Base-by-base conservation (phyloP, 169 alveolate species). In the Cryptosporidium baileyi region DNA sequence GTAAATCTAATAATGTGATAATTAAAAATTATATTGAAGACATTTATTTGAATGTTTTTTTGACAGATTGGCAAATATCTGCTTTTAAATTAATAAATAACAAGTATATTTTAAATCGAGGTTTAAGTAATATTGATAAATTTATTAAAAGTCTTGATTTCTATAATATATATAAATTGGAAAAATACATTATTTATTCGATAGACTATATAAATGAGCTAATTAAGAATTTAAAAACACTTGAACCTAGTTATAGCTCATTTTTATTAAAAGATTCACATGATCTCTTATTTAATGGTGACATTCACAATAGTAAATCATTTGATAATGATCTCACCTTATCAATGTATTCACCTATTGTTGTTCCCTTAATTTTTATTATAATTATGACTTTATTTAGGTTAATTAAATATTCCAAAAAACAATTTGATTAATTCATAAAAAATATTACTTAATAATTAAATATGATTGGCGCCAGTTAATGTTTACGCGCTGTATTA, bases 1-100 rank as follows among this genome's bases (percentile, higher is more conserved):
- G 30, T 2, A 45, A 22, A 15, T 60, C 47, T 7, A 28, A 65
- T 17, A 65, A 65, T 15, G 40, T 45, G 4, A 51, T 11, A 0
- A 32, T 65, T 7, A 49, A 65, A 45, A 65, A 13, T 24, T 47
- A 45, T 13, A 65, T 65, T 47, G 32, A 30, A 17, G 13, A 24
- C 24, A 44, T 30, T 45, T 45, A 49, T 24, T 44, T n/a, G 28
- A 30, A n/a, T 4, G 3, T 32, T 19, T 24, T 65, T 11, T 40
- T 65, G 0, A 19, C 63, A 22, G 81, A 65, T 2, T 65, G 81
- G 81, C 81, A 65, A 32, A 30, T 65, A 1, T 65, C 81, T 32
- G 60, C 44, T 3, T 22, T 65, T 26, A 44, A 65, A 65, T 44
- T 65, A 44, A 51, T 65, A 28, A 40, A 44, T 19, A 26, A 40